Conservation (phyloP, 78 protist species). For the Parvularia atlantis region DNA sequence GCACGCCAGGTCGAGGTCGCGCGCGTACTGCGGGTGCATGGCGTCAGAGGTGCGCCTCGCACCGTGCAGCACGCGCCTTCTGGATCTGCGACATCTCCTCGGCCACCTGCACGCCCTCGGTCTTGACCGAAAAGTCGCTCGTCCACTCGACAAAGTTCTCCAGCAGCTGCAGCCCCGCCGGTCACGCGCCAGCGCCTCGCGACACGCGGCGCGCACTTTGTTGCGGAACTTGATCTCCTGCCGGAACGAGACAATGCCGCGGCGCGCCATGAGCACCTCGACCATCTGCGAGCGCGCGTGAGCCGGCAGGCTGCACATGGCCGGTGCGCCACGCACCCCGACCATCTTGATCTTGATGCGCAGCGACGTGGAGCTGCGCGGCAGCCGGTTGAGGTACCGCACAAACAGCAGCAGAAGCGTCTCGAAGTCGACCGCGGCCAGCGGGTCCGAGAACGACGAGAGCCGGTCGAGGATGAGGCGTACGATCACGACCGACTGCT, state of each 20-base stretch:
- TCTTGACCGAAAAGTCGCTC: slow-evolving; percentile 9
- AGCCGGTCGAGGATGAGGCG: slow-evolving; percentile 29
- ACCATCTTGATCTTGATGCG: slow-evolving; percentile 42
- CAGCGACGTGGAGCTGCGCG: not conserved
- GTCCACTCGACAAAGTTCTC: slow-evolving; percentile 43
- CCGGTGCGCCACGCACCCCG: too few relatives aligned
- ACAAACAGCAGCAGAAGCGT: slow-evolving; percentile 17
- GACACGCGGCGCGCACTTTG: too few relatives aligned
- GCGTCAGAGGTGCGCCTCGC: too few relatives aligned
- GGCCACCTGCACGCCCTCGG: not conserved
- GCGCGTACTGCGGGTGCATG: not conserved
- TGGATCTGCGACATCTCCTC: too few relatives aligned
- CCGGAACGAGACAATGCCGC: slow-evolving; percentile 29
- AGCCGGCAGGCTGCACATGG: too few relatives aligned
- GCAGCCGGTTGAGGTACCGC: slow-evolving; percentile 14
- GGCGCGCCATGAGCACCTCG: slow-evolving; percentile 35
- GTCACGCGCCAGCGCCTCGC: too few relatives aligned
- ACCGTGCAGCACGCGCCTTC: too few relatives aligned
- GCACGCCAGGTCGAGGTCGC: slow-evolving; percentile 40
- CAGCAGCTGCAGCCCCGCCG: too few relatives aligned
- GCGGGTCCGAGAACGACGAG: slow-evolving; percentile 21
- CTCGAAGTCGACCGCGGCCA: slow-evolving; percentile 35
- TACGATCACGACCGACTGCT: slow-evolving; percentile 38
- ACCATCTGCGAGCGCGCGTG: slow-evolving; percentile 32
- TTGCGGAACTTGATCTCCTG: slow-evolving; percentile 41